Evolutionary conservation across 2,329 filamentous ascomycete species (phyloP).

Genomic region (Nectriaceae sp.): DNA sequence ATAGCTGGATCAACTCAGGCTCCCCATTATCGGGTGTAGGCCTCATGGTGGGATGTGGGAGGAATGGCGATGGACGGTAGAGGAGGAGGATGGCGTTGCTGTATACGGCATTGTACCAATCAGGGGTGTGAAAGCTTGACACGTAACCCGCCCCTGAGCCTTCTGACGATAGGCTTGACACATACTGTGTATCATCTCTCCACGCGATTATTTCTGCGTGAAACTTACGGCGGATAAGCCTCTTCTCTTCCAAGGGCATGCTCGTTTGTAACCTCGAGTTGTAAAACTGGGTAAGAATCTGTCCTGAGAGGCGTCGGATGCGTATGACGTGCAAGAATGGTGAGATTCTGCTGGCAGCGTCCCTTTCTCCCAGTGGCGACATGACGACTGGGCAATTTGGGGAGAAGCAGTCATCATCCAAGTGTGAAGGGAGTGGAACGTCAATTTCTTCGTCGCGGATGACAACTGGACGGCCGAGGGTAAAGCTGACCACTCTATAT

Average conservation of each 20-base stretch:
- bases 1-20: slow-evolving; percentile 1
- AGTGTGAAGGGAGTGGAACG: slow-evolving; percentile 3
- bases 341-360: not conserved
- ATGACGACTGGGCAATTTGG: not conserved
- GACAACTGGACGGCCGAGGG: slow-evolving; percentile 4
- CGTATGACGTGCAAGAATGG: slow-evolving; percentile 7
- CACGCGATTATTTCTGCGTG: slow-evolving; percentile 6
- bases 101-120: slow-evolving; percentile 10
- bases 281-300: slow-evolving; percentile 7
- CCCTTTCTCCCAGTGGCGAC: not conserved
- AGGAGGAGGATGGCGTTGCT: slow-evolving; percentile 9
- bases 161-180: not conserved
- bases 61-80: slow-evolving; percentile 10
- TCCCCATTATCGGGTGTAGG: not conserved
- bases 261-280: not conserved
- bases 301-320: slow-evolving; percentile 9
- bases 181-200: slow-evolving; percentile 1
- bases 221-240: not conserved
- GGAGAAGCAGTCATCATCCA: slow-evolving; percentile 6
- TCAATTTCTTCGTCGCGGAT: slow-evolving; percentile 12
- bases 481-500: slow-evolving; percentile 8
- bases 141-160: not conserved
- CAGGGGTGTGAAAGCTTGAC: slow-evolving; percentile 4
- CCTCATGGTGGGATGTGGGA: slow-evolving; percentile 2
- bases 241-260: slow-evolving; percentile 2